These are phyloP conservation scores for Coleophoma eucalyptorum DNA, from an alignment of 2,329 filamentous ascomycete species.

Conservation along the genomic window DNA sequence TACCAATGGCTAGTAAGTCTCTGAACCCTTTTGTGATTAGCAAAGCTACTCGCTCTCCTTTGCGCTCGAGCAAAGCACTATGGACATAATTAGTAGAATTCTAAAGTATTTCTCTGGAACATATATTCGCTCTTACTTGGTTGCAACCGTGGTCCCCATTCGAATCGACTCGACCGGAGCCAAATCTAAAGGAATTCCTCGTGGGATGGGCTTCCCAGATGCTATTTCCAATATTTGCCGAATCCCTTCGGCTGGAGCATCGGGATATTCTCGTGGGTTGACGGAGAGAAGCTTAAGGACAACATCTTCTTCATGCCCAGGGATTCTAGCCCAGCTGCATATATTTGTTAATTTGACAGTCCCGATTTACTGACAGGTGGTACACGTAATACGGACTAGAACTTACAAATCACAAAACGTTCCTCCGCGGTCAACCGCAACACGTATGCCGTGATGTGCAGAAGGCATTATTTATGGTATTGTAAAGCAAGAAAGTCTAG, in stretches of 20 bases:
- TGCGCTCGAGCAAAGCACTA: constrained; percentile 83
- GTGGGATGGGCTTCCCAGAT: constrained; percentile 69
- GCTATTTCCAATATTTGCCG: constrained; percentile 80
- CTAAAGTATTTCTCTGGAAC: not conserved
- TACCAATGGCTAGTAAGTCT: constrained; percentile 84
- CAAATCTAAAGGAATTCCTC: constrained; percentile 77
- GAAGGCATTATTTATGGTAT: too few species aligned
- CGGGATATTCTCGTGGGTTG: constrained; percentile 63
- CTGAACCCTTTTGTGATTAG: constrained; percentile 85
- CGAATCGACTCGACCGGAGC: constrained; percentile 83
- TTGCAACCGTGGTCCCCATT: constrained; percentile 95
- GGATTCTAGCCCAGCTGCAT: too few species aligned
- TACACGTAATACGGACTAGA: too few species aligned
- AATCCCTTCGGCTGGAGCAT: constrained; percentile 82
- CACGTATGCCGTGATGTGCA: constrained; percentile 4
- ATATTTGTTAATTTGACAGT: too few species aligned
- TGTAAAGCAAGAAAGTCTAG: too few species aligned
- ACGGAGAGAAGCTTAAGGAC: constrained; percentile 74
- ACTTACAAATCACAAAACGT: constrained; percentile 72
- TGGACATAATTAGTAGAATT: not conserved
- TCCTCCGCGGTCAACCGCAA: constrained; percentile 48
- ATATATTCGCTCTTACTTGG: constrained; percentile 46
- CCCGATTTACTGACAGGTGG: too few species aligned
- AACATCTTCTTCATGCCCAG: constrained; percentile 28
- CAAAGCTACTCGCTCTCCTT: constrained; percentile 83